Evolutionary conservation across 23 red algal species (phyloP), one percentile per base, ranked within the genome.

Genomic region (Cyanidium caldarium): DNA sequence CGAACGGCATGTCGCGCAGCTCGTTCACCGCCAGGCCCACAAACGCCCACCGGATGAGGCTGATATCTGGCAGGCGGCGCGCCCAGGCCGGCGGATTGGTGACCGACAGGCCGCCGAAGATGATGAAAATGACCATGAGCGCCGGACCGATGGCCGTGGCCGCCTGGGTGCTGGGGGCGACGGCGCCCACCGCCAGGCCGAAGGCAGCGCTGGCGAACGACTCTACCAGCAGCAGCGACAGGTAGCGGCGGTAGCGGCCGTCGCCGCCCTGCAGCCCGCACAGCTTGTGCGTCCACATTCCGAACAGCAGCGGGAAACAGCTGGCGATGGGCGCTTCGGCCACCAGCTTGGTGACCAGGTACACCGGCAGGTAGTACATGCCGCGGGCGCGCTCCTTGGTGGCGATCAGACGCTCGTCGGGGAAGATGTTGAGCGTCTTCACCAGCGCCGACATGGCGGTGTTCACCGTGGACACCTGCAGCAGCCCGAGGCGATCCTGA

Each of bases 41-140:
- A 44, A 82, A 94, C 2, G 80, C 81, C 45, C 80, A 79, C 37
- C 83, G 82, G 45, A 94, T 94, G 33, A 94, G 44, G 1, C 80
- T 85, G 56, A 94, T 79, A 28, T 77, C 73, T 1, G 87, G 87
- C 30, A 94, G 45, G 75, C 80, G 80, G 12, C 51, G 44, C 23
- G 77, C 73, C 78, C 71, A 77, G 7, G 41, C 39, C 2, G 87
- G 87, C 17, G 84, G 80, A 58, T 68, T 81, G 1, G 73, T 85
- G 68, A 94, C 69, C 34, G 68, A 94, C 1, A 80, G 39, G 43
- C 87, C 87, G 19, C 87, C 87, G 68, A 94, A 94, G 16, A 94
- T 76, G 51, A 86, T 86, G 44, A 85, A 83, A 2, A 94, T 61
- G 29, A 86, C 77, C 69, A 94, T 82, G 29, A 61, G 70, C 2